Percentiles rank a stretch among this genome's conserved stretches.
phyloP scores from a whole-genome alignment of 1,284 basidiomycete species.

The Trametes hirsuta region DNA sequence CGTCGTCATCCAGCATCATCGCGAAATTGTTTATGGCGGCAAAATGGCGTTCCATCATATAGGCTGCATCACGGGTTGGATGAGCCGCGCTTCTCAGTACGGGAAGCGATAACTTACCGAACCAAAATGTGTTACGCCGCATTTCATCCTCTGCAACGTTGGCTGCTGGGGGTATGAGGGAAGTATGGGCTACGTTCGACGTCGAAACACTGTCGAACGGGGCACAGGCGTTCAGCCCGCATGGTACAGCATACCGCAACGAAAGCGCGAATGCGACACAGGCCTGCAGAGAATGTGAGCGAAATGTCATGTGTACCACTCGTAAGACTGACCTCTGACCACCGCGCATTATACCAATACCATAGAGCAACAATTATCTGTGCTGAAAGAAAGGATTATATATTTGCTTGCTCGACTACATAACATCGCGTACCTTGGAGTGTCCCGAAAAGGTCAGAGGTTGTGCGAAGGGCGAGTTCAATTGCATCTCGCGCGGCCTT shows the following conservation, averaged over 20 bases:
- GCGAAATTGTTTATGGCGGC: slow-evolving; percentile 74
- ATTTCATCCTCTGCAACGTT: slow-evolving; percentile 71
- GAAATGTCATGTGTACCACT: background rate
- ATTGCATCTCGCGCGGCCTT: slow-evolving; percentile 55
- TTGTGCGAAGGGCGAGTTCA: slow-evolving; percentile 51
- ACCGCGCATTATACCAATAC: slow-evolving; percentile 74
- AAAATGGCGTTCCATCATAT: slow-evolving; percentile 66
- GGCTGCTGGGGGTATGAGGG: slow-evolving; percentile 58
- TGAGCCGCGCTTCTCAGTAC: background rate
- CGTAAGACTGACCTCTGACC: slow-evolving; percentile 63
- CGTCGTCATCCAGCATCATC: slow-evolving; percentile 69
- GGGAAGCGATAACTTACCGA: slow-evolving; percentile 24
- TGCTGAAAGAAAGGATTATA: slow-evolving; percentile 42
- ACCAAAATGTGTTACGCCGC: slow-evolving; percentile 73
- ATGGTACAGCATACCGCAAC: slow-evolving; percentile 61
- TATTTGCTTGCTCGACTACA: no score
- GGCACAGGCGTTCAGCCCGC: slow-evolving; percentile 70
- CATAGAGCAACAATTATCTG: slow-evolving; percentile 68
- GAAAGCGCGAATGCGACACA: slow-evolving; percentile 60
- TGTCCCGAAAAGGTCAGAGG: slow-evolving; percentile 60
- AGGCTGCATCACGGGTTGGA: slow-evolving; percentile 43
- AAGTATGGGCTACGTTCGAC: slow-evolving; percentile 51
- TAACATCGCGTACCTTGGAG: slow-evolving; percentile 54
- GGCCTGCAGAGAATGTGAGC: slow-evolving; percentile 44
- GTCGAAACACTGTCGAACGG: slow-evolving; percentile 60